These are phyloP conservation scores for Aspergillus wentii DNA, from an alignment of 495 filamentous ascomycete species.

Conservation along the genomic window DNA sequence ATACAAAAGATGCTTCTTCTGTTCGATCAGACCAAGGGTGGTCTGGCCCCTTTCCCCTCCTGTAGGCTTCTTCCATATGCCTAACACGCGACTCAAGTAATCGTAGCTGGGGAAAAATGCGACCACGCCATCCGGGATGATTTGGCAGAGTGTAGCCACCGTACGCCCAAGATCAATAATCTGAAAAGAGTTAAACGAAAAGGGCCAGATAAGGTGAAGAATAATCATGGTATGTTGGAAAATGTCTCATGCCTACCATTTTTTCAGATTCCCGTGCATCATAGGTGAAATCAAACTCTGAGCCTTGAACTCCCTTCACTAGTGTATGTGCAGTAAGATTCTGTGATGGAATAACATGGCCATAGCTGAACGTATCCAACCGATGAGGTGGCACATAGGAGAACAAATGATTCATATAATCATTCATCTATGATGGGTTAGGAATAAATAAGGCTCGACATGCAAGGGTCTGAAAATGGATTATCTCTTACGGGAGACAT, in stretches of 20 bases:
- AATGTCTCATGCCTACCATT: conserved; percentile 40
- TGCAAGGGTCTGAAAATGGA: not conserved
- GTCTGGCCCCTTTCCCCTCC: conserved; percentile 23
- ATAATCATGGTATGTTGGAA: conserved; percentile 1
- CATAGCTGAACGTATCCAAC: conserved; percentile 81
- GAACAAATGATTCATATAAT: conserved; percentile 82
- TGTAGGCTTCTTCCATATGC: conserved; percentile 55
- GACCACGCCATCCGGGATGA: conserved; percentile 88
- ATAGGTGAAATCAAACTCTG: conserved; percentile 83
- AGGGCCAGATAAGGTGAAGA: too few relatives aligned
- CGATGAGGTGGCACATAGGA: conserved; percentile 60
- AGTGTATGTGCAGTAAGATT: conserved; percentile 75
- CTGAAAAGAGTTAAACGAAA: conserved; percentile 31
- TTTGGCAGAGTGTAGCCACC: conserved; percentile 62
- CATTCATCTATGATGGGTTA: conserved; percentile 57
- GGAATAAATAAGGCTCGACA: conserved; percentile 3
- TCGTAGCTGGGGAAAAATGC: conserved; percentile 95
- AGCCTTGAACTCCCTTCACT: conserved; percentile 44
- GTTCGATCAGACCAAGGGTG: conserved; percentile 33
- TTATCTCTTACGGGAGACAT: conserved; percentile 72
- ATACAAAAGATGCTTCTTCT: conserved; percentile 61
- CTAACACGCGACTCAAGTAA: conserved; percentile 72
- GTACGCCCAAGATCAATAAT: conserved; percentile 71
- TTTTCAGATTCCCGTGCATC: conserved; percentile 58
- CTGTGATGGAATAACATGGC: conserved; percentile 82